phyloP scores from a whole-genome alignment of 768 basidiomycete species.

The Xerocomus brunneocitrinus region DNA sequence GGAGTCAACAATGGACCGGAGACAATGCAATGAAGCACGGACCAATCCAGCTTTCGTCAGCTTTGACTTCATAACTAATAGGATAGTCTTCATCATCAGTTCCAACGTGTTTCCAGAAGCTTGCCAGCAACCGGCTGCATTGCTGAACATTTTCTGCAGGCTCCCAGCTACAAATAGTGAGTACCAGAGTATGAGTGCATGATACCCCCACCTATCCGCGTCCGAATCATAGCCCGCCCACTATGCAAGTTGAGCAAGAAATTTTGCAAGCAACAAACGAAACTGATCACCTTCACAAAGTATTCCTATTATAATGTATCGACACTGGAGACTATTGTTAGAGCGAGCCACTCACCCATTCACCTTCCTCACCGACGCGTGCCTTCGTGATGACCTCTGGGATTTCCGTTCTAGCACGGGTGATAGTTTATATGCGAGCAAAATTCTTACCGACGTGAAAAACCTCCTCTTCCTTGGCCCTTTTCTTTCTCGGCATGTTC shows the following conservation, averaged over 20 bases:
- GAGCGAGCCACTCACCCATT: conserved; percentile 44
- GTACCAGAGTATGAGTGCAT: background rate
- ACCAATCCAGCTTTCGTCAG: conserved; percentile 59
- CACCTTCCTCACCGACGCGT: conserved; percentile 43
- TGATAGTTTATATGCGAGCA: background rate
- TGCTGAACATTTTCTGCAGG: conserved; percentile 53
- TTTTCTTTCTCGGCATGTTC: conserved; percentile 27
- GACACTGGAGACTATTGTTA: background rate
- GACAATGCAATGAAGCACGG: conserved; percentile 1
- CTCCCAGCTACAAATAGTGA: conserved; percentile 53
- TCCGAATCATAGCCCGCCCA: conserved; percentile 62
- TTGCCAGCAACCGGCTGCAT: conserved; percentile 55
- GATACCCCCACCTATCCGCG: conserved; percentile 46
- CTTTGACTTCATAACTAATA: conserved; percentile 41
- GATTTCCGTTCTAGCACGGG: background rate
- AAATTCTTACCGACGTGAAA: conserved; percentile 45
- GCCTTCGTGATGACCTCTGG: conserved; percentile 61
- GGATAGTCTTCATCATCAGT: conserved; percentile 52
- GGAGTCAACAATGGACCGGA: background rate
- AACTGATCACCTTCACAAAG: conserved; percentile 53
- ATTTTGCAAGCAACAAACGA: background rate
- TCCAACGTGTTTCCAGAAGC: conserved; percentile 63
- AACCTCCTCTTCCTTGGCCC: conserved; percentile 31
- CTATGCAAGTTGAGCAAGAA: conserved; percentile 32
- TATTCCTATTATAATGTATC: conserved; percentile 47